A percentile compares a stretch with the other conserved stretches of the same genome.
Evolutionary conservation across 2,329 filamentous ascomycete genomes (phyloP).

Genomic region (Pestalotiopsis sp.): DNA sequence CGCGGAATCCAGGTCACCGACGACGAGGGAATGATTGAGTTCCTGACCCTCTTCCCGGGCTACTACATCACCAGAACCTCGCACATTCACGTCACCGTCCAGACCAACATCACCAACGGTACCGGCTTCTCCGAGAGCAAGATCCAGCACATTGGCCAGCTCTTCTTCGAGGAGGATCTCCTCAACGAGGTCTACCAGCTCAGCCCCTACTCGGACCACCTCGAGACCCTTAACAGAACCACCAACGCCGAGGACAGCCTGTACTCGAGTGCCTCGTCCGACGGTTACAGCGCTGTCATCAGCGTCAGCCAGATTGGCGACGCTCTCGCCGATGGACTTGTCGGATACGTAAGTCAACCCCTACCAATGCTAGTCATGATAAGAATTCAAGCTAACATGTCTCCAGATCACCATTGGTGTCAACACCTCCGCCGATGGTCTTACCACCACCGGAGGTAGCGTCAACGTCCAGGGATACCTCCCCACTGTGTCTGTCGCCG

Average conservation of each 20-base stretch:
- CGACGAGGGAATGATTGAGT: conserved; percentile 7
- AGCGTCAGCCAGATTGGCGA: conserved; percentile 4
- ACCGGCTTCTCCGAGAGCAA: conserved; percentile 4
- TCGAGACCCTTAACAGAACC: conserved; percentile 1
- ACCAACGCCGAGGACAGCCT: conserved; percentile 5
- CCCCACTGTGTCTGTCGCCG: conserved; percentile 9
- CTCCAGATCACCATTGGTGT: conserved; percentile 10
- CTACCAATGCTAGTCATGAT: not conserved
- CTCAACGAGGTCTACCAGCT: conserved; percentile 8
- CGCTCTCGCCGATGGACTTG: not conserved
- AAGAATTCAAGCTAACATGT: not conserved
- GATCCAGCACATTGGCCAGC: conserved; percentile 8
- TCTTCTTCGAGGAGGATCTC: conserved; percentile 9
- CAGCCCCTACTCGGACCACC: conserved; percentile 3
- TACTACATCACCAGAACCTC: conserved; percentile 8
- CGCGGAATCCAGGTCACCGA: conserved; percentile 11
- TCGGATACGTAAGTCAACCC: conserved; percentile 6
- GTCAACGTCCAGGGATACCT: conserved; percentile 8
- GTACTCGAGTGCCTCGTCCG: not conserved
- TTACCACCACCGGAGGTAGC: not conserved
- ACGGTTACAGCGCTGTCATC: conserved; percentile 6
- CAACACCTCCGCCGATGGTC: conserved; percentile 2
- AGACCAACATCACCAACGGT: conserved; percentile 10
- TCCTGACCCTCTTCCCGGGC: conserved; percentile 7
- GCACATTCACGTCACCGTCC: conserved; percentile 9